Evolutionary conservation across 2,329 filamentous ascomycete species (phyloP), one percentile per base, ranked within the genome.

Genomic region (Diplocarpon mali): DNA sequence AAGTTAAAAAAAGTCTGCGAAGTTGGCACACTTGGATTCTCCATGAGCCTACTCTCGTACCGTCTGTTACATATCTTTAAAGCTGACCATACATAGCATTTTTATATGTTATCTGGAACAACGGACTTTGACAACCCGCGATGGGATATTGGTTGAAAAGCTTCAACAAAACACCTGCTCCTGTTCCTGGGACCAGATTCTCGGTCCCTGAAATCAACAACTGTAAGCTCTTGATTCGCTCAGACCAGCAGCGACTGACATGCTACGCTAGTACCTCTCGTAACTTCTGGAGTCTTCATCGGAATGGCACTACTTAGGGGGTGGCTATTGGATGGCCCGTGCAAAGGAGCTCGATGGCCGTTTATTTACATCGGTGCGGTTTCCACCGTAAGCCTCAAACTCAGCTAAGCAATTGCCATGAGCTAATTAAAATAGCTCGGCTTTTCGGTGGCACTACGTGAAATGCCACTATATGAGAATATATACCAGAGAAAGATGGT

Each of bases 71-170:
- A 30, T 13, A 8, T 13, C 8, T 6, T 17, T 48, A 8, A 58
- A 15, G 17, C 16, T 16, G n/a, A n/a, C n/a, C n/a, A n/a, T n/a
- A n/a, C n/a, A n/a, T n/a, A 45, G 42, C 64, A 3, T 35, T 62
- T 10, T 40, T 61, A 1, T 66, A 66, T 44, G 53, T 66, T 5
- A 38, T 66, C 9, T 67, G 64, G 64, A 67, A 67, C 42, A 67
- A 67, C 29, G 64, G 60, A 14, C 14, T 17, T 2, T 45, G 54
- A 1, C 64, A 67, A 39, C 35, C 52, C 0, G 64, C 58, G 6
- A 67, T 67, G 63, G 65, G 64, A 1, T 67, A 65, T 49, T 68
- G 65, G 64, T 53, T 68, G 31, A 67, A 67, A 46, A 64, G 61
- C 44, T 67, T 67, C 51, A 62, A 65, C 29, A 48, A 53, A 5